Conservation (phyloP, 2,329 filamentous ascomycete species). For the Aspergillus chevalieri region DNA sequence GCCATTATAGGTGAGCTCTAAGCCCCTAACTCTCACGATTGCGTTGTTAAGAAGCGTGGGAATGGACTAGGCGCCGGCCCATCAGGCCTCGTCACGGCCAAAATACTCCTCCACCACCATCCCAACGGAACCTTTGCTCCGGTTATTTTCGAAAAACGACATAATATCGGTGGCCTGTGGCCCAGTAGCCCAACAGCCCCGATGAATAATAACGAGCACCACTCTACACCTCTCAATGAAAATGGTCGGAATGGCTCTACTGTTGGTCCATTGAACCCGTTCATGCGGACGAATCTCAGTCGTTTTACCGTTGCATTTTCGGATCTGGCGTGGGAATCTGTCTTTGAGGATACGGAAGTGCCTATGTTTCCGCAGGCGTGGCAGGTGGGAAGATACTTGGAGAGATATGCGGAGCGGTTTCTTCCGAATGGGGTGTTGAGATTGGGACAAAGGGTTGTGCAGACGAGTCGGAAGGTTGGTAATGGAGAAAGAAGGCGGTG, state of each 20-base stretch:
- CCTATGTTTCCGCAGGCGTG: slow-evolving; percentile 69
- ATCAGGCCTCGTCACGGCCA: slow-evolving; percentile 63
- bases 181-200: slow-evolving; percentile 47
- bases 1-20: slow-evolving; percentile 45
- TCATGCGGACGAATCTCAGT: slow-evolving; percentile 60
- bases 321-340: slow-evolving; percentile 63
- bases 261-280: slow-evolving; percentile 49
- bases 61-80: slow-evolving; percentile 56
- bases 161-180: slow-evolving; percentile 73
- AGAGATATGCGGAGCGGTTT: slow-evolving; percentile 58
- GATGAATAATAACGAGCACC: not conserved
- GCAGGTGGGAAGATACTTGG: slow-evolving; percentile 68
- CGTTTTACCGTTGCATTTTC: slow-evolving; percentile 59
- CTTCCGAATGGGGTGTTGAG: slow-evolving; percentile 43
- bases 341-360: slow-evolving; percentile 33
- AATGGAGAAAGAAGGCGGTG: slow-evolving; percentile 23
- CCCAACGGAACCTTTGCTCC: slow-evolving; percentile 55
- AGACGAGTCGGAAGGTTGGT: slow-evolving; percentile 16
- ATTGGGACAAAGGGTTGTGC: slow-evolving; percentile 41
- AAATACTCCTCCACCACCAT: slow-evolving; percentile 61
- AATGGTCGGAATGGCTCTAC: not conserved
- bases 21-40: not conserved
- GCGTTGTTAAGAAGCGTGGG: too few species aligned
- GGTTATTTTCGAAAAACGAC: slow-evolving; percentile 62
- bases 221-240: not conserved